These are phyloP conservation scores for Lycium ferocissimum DNA, from an alignment of 257 asterid species.

Conservation along the genomic window DNA sequence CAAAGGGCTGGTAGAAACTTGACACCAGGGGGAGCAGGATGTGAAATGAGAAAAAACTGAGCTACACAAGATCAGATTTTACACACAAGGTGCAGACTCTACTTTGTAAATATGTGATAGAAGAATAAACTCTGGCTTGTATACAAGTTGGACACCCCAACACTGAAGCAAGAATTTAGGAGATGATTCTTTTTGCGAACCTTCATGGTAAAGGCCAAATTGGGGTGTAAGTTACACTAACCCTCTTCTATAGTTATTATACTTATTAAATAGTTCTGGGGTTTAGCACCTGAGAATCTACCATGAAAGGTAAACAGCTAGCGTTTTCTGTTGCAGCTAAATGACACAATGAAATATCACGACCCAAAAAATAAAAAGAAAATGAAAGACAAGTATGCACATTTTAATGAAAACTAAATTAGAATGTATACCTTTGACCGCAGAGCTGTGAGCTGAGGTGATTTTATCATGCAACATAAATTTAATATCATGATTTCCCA, in stretches of 20 bases:
- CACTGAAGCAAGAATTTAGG: neutral
- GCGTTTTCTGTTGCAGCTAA: neutral
- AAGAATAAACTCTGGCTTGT: neutral
- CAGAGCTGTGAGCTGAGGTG: conserved; percentile 88
- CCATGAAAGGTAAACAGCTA: neutral
- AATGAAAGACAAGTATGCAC: conserved; percentile 25
- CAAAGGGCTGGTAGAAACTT: neutral
- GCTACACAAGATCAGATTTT: neutral
- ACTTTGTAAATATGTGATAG: neutral
- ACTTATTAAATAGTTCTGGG: neutral
- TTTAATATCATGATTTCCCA: conserved; percentile 56
- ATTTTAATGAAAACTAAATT: neutral
- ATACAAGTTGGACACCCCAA: neutral
- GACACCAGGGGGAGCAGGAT: neutral
- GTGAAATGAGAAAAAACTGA: conserved; percentile 26
- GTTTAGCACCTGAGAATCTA: neutral
- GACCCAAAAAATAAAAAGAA: neutral
- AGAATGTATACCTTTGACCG: conserved; percentile 74
- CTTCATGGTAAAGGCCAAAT: neutral
- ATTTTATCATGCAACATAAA: conserved; percentile 54
- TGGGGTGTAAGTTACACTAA: neutral
- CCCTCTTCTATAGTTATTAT: neutral
- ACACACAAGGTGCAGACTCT: neutral
- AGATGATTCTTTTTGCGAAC: neutral
- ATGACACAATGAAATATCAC: neutral